phyloP scores from a whole-genome alignment of 805 yeast genomes.

The Ogataea nitratoaversa region DNA sequence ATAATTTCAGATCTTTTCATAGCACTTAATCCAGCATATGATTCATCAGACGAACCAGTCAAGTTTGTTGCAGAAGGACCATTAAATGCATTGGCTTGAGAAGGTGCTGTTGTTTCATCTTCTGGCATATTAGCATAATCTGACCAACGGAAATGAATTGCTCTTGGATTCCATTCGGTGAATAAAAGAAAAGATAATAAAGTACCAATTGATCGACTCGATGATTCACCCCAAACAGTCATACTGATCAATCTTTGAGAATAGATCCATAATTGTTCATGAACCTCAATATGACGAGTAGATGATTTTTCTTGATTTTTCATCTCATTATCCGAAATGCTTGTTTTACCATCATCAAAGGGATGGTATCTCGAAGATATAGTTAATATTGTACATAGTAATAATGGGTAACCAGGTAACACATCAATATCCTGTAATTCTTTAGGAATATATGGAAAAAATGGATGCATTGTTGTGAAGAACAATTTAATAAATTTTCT shows the following conservation, averaged over 20 bases:
- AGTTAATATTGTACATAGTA: slow-evolving; percentile 76
- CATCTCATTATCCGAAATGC: not conserved
- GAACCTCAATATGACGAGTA: slow-evolving; percentile 52
- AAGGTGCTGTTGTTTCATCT: slow-evolving; percentile 27
- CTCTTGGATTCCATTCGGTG: slow-evolving; percentile 95
- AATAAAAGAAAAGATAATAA: slow-evolving; percentile 77
- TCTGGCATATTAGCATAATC: slow-evolving; percentile 73
- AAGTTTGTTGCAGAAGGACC: too few relatives aligned
- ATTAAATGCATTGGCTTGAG: not conserved
- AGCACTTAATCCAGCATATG: slow-evolving; percentile 73
- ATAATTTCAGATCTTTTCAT: slow-evolving; percentile 82
- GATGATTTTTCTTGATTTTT: slow-evolving; percentile 2
- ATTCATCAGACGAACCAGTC: slow-evolving; percentile 34
- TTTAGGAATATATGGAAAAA: slow-evolving; percentile 79
- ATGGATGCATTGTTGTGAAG: slow-evolving; percentile 80
- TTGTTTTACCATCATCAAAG: slow-evolving; percentile 41
- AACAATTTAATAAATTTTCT: slow-evolving; percentile 53
- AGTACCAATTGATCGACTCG: slow-evolving; percentile 82
- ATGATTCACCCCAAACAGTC: slow-evolving; percentile 92
- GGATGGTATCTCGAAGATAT: slow-evolving; percentile 75
- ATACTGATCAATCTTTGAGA: slow-evolving; percentile 78
- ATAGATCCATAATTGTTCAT: slow-evolving; percentile 78
- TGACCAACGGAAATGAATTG: slow-evolving; percentile 83
- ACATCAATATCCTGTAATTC: slow-evolving; percentile 63
- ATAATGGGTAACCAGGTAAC: slow-evolving; percentile 73